These are phyloP conservation scores for Eucalyptus globulus DNA, from an alignment of 345 rosid species.

Conservation along the genomic window DNA sequence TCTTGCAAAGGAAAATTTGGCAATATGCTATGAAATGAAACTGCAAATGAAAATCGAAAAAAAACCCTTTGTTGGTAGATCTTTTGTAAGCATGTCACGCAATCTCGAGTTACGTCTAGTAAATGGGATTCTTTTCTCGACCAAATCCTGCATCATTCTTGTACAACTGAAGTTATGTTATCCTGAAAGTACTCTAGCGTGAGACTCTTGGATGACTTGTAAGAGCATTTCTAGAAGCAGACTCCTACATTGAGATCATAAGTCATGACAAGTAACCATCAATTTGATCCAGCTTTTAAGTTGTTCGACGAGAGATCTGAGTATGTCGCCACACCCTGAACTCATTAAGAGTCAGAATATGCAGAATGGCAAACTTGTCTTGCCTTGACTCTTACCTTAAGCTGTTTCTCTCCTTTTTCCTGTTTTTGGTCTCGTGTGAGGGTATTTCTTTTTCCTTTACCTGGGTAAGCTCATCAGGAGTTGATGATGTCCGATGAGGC, in stretches of 20 bases:
- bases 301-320: not conserved
- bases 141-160: not conserved
- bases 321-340: not conserved
- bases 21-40: not conserved
- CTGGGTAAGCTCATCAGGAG: not conserved
- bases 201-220: not conserved
- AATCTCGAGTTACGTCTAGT: too few species aligned
- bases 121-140: not conserved
- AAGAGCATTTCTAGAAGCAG: not conserved
- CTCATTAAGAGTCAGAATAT: not conserved
- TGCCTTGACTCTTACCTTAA: not conserved
- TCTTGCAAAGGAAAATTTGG: not conserved
- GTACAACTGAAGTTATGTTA: not conserved
- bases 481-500: not conserved
- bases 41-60: not conserved
- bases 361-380: not conserved
- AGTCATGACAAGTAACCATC: not conserved
- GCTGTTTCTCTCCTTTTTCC: not conserved
- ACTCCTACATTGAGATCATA: not conserved
- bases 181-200: not conserved
- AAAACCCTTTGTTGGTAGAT: not conserved
- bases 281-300: too few species aligned
- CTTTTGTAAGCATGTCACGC: not conserved
- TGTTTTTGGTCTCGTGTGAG: not conserved
- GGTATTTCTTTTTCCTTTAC: not conserved